Evolutionary conservation across 495 filamentous ascomycete genomes (phyloP).

Genomic region (Podospora fimiseda): DNA sequence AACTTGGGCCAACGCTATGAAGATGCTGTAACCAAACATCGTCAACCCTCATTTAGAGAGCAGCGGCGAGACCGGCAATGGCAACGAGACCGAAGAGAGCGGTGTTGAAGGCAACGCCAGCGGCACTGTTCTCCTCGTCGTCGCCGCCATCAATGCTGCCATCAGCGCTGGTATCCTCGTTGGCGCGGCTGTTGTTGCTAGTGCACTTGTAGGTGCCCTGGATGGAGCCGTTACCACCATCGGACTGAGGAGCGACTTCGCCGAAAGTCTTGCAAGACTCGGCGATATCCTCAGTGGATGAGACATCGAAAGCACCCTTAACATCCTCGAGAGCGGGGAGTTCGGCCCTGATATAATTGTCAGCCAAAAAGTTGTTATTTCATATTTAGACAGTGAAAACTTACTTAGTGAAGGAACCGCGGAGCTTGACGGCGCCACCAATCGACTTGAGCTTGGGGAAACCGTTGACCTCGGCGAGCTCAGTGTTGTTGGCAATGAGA

Average conservation of each 20-base stretch:
- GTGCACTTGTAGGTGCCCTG: conserved; percentile 57
- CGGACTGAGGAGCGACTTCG: conserved; percentile 27
- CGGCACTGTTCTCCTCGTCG: conserved; percentile 27
- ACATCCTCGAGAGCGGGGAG: conserved; percentile 68
- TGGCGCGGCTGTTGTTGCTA: conserved; percentile 38
- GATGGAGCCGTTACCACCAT: conserved; percentile 43
- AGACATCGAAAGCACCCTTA: conserved; percentile 78
- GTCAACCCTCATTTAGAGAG: conserved; percentile 18
- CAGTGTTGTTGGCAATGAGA: conserved; percentile 82
- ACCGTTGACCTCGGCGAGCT: conserved; percentile 52
- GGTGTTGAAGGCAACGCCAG: conserved; percentile 28
- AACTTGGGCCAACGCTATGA: not conserved
- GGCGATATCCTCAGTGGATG: conserved; percentile 60
- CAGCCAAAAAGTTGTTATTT: not conserved
- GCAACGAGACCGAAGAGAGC: conserved; percentile 35
- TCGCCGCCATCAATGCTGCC: conserved; percentile 12
- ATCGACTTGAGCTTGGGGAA: conserved; percentile 64
- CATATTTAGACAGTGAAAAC: conserved; percentile 29
- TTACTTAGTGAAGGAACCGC: conserved; percentile 77
- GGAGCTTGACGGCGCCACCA: conserved; percentile 81
- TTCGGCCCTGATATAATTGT: conserved; percentile 47
- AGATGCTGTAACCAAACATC: not conserved
- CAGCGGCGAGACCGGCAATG: conserved; percentile 31
- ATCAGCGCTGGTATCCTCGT: conserved; percentile 32
- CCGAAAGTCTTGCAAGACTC: conserved; percentile 43